These are phyloP conservation scores for Pseudoperonospora humuli DNA, from an alignment of 352 stramenopile genomes.

Conservation along the genomic window DNA sequence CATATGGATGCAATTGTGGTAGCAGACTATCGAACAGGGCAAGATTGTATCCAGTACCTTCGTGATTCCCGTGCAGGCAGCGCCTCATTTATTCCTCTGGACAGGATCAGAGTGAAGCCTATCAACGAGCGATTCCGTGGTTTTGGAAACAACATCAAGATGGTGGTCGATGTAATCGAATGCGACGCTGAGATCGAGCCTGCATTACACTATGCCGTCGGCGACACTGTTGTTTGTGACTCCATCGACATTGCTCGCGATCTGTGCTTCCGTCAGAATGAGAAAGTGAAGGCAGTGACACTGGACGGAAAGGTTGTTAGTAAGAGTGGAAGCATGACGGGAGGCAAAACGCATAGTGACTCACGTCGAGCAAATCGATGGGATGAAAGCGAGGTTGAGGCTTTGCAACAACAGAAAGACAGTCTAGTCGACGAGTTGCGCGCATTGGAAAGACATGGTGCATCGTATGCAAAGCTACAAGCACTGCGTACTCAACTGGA, in stretches of 20 bases:
- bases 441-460: slow-evolving; percentile 54
- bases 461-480: slow-evolving; percentile 59
- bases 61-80: slow-evolving; percentile 92
- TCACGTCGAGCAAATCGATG: slow-evolving; percentile 80
- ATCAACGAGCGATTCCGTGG: slow-evolving; percentile 92
- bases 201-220: slow-evolving; percentile 94
- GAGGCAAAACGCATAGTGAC: slow-evolving; percentile 86
- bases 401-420: slow-evolving; percentile 81
- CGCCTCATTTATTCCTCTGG: slow-evolving; percentile 95
- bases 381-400: slow-evolving; percentile 89
- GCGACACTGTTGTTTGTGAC: slow-evolving; percentile 94
- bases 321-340: slow-evolving; percentile 98
- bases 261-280: slow-evolving; percentile 72
- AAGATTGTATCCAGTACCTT: slow-evolving; percentile 90
- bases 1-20: slow-evolving; percentile 94
- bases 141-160: slow-evolving; percentile 87
- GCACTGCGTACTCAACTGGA: slow-evolving; percentile 61
- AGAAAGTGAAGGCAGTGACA: slow-evolving; percentile 88
- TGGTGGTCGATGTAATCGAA: slow-evolving; percentile 94
- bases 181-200: slow-evolving; percentile 88
- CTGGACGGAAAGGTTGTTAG: slow-evolving; percentile 94
- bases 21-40: slow-evolving; percentile 63
- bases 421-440: slow-evolving; percentile 64
- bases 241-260: slow-evolving; percentile 90
- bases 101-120: slow-evolving; percentile 88